These are phyloP conservation scores for Apostasia shenzhenica DNA, from an alignment of 106 monocot genomes.

Conservation along the genomic window DNA sequence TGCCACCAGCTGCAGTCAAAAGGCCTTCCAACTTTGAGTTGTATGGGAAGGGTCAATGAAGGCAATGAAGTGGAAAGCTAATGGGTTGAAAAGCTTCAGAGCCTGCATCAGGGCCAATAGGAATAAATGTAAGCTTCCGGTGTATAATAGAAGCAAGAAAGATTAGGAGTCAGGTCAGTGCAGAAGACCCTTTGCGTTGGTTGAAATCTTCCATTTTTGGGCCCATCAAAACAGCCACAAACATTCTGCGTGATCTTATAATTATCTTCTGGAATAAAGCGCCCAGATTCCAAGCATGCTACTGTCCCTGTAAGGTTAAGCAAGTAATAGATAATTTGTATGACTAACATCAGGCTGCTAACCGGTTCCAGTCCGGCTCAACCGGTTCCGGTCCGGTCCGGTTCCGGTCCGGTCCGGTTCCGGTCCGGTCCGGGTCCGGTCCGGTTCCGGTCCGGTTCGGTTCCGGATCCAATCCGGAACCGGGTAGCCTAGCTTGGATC, in stretches of 20 bases:
- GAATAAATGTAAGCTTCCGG: background rate
- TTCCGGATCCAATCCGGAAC: too few relatives aligned
- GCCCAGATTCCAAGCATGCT: constrained; percentile 59
- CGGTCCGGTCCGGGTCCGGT: too few relatives aligned
- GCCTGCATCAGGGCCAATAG: background rate
- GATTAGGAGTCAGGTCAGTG: background rate
- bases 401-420: too few relatives aligned
- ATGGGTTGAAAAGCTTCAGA: constrained; percentile 11
- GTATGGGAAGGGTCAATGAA: background rate
- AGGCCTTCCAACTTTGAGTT: constrained; percentile 10
- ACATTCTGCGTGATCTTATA: constrained; percentile 78
- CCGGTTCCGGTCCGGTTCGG: too few relatives aligned
- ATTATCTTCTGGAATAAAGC: constrained; percentile 60
- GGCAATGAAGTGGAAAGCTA: constrained; percentile 14
- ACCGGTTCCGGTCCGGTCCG: too few relatives aligned
- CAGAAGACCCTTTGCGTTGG: constrained; percentile 45
- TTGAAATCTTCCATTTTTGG: constrained; percentile 67
- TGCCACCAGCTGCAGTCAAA: constrained; percentile 8
- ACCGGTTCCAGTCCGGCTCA: too few relatives aligned
- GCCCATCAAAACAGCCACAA: constrained; percentile 74
- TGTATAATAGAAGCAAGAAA: background rate
- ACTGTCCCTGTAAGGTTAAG: constrained; percentile 49
- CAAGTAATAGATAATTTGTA: too few relatives aligned
- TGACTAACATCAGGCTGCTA: too few relatives aligned
- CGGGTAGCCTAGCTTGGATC: too few relatives aligned